These are phyloP conservation scores for Zasmidium cellare DNA, from an alignment of 2,329 filamentous ascomycete genomes.

Conservation along the genomic window DNA sequence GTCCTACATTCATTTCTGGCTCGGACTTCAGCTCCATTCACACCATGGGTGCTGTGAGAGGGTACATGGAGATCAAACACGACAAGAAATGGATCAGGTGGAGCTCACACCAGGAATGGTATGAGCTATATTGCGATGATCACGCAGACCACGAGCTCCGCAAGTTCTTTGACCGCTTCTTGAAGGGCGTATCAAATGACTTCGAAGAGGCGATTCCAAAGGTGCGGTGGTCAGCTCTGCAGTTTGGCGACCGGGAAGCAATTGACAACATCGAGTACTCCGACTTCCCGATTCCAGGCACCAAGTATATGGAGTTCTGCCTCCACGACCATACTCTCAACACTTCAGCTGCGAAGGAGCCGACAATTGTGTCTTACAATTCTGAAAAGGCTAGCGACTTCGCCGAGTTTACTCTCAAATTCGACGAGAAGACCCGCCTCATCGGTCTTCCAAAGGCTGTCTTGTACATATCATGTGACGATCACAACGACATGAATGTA, in stretches of 20 bases:
- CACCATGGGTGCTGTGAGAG: slow-evolving; percentile 31
- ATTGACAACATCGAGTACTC: slow-evolving; percentile 35
- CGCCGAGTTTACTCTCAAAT: slow-evolving; percentile 40
- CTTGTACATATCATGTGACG: slow-evolving; percentile 41
- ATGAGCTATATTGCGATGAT: slow-evolving; percentile 42
- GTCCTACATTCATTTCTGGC: slow-evolving; percentile 27
- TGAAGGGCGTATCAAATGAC: slow-evolving; percentile 45
- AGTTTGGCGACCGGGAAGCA: slow-evolving; percentile 37
- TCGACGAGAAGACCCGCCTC: slow-evolving; percentile 40
- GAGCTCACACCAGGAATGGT: slow-evolving; percentile 47
- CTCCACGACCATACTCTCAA: slow-evolving; percentile 13
- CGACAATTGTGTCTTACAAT: slow-evolving; percentile 11
- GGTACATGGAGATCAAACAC: slow-evolving; percentile 39
- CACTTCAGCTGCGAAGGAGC: not conserved
- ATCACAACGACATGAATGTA: slow-evolving; percentile 24
- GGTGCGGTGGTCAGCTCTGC: slow-evolving; percentile 43
- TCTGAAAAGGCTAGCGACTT: slow-evolving; percentile 20
- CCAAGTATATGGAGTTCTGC: slow-evolving; percentile 16
- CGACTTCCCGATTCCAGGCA: slow-evolving; percentile 22
- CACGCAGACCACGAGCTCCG: slow-evolving; percentile 41
- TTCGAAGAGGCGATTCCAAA: slow-evolving; percentile 51
- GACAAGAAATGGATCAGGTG: slow-evolving; percentile 48
- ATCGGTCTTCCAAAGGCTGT: slow-evolving; percentile 51
- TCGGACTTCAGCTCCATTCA: slow-evolving; percentile 24
- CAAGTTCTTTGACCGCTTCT: slow-evolving; percentile 49